phyloP scores from a whole-genome alignment of 169 alveolate genomes.

The Plasmodium vinckei region DNA sequence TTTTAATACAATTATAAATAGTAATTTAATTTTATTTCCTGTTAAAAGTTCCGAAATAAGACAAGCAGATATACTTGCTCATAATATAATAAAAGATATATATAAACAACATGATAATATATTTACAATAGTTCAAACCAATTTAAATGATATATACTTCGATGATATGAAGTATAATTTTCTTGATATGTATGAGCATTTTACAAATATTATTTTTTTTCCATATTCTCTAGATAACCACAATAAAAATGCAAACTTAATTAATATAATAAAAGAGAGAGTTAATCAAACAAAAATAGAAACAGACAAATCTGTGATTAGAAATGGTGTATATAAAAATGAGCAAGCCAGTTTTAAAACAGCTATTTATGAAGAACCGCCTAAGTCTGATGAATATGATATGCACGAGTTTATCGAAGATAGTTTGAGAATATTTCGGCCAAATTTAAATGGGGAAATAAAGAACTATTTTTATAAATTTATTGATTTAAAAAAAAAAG shows the following conservation, averaged over 20 bases:
- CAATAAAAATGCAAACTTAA: conserved; percentile 12
- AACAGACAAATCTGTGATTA: not conserved
- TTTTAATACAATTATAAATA: conserved; percentile 13
- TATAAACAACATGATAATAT: conserved; percentile 9
- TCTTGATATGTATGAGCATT: conserved; percentile 27
- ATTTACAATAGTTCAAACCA: conserved; percentile 10
- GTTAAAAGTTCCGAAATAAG: conserved; percentile 24
- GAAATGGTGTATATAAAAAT: not conserved
- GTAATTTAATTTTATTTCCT: conserved; percentile 38
- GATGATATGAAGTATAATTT: conserved; percentile 1
- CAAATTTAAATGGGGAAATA: conserved; percentile 37
- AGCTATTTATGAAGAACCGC: not conserved
- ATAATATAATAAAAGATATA: conserved; percentile 21
- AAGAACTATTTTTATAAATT: conserved; percentile 53
- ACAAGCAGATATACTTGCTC: conserved; percentile 25
- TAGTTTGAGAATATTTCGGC: conserved; percentile 62
- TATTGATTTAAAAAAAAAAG: conserved; percentile 51
- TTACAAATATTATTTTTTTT: conserved; percentile 35
- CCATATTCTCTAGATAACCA: conserved; percentile 6
- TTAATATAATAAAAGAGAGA: not conserved
- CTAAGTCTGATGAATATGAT: not conserved
- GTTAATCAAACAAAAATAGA: not conserved
- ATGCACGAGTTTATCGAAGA: conserved; percentile 59
- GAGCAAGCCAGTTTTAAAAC: not conserved
- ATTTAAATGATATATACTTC: not conserved